phyloP scores from a whole-genome alignment of 495 filamentous ascomycete genomes.

The Penicillium nucicola region DNA sequence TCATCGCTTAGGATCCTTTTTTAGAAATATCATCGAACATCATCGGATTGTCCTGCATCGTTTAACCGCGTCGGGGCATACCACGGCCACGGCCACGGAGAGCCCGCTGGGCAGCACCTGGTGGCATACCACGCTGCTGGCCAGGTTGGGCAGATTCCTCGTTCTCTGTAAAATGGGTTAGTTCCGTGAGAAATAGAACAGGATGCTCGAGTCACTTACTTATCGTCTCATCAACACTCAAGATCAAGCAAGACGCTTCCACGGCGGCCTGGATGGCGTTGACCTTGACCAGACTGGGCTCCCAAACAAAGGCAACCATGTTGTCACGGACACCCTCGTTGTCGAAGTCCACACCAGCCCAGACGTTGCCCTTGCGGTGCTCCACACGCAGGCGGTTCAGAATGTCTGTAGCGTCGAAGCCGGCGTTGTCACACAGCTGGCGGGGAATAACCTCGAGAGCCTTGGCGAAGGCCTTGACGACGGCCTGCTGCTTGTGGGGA shows the following conservation, averaged over 20 bases:
- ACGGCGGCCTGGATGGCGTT: conserved; percentile 96
- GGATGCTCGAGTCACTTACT: conserved; percentile 45
- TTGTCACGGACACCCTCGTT: conserved; percentile 91
- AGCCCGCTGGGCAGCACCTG: conserved; percentile 89
- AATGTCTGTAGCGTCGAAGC: conserved; percentile 97
- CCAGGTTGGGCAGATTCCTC: conserved; percentile 83
- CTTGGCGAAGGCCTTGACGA: conserved; percentile 97
- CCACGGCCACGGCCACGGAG: conserved; percentile 81
- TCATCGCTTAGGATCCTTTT: conserved; percentile 16
- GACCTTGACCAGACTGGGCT: conserved; percentile 91
- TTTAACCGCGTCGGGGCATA: conserved; percentile 64
- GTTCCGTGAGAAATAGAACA: conserved; percentile 2
- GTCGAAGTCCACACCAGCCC: conserved; percentile 94
- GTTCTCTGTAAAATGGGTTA: conserved; percentile 55
- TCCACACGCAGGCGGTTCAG: conserved; percentile 92
- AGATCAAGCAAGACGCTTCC: conserved; percentile 89
- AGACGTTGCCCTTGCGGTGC: conserved; percentile 84
- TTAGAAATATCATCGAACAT: conserved; percentile 13
- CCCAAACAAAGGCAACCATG: conserved; percentile 93
- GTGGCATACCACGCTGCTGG: conserved; percentile 74
- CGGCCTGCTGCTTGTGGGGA: conserved; percentile 89
- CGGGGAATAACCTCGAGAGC: conserved; percentile 95
- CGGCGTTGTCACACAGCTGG: conserved; percentile 96
- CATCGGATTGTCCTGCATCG: conserved; percentile 16
- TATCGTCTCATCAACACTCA: conserved; percentile 97